phyloP scores from a whole-genome alignment of 2,329 filamentous ascomycete species.

The Diaporthe sp. region DNA sequence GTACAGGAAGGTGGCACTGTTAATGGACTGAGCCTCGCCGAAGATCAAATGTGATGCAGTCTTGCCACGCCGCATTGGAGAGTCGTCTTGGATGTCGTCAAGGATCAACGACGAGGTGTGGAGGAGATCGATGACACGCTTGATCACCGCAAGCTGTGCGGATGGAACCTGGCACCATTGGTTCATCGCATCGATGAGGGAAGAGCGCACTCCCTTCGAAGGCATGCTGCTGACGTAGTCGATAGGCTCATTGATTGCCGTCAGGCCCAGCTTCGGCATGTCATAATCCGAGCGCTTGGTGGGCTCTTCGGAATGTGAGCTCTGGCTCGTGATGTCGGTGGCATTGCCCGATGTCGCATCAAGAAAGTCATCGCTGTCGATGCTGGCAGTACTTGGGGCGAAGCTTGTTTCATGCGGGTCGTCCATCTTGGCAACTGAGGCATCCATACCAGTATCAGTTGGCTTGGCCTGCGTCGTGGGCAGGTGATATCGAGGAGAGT shows the following conservation, averaged over 20 bases:
- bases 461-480: neutral
- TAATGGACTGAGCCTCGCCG: conserved; percentile 7
- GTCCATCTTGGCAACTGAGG: neutral
- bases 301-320: neutral
- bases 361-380: neutral
- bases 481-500: conserved; percentile 8
- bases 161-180: neutral
- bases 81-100: conserved; percentile 15
- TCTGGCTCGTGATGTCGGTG: conserved; percentile 1
- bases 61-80: neutral
- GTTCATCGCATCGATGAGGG: conserved; percentile 5
- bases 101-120: conserved; percentile 16
- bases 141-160: neutral
- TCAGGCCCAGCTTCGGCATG: neutral
- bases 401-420: neutral
- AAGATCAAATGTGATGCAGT: conserved; percentile 7
- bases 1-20: conserved; percentile 8
- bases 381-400: neutral
- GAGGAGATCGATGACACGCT: neutral
- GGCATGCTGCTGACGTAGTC: conserved; percentile 8
- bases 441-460: neutral
- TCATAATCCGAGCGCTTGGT: neutral
- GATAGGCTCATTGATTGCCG: neutral
- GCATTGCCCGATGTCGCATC: neutral
- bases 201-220: conserved; percentile 1